Evolutionary conservation across 352 stramenopile genomes (phyloP).

Genomic region (Phytophthora citricola): DNA sequence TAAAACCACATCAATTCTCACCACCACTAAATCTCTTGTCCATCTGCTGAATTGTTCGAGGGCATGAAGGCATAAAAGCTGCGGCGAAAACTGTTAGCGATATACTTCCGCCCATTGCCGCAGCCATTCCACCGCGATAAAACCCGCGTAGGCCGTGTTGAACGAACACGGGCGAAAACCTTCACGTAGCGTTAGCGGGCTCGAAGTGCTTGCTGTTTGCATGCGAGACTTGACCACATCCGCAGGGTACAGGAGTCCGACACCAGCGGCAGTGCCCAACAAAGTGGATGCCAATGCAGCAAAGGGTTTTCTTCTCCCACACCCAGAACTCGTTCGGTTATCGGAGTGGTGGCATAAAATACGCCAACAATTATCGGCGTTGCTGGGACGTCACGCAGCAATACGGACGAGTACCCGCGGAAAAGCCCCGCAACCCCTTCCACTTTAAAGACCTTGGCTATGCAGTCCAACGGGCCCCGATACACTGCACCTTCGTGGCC

Average conservation of each 20-base stretch:
- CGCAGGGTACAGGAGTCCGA: conserved; percentile 77
- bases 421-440: conserved; percentile 70
- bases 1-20: neutral
- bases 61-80: neutral
- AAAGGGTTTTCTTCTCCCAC: conserved; percentile 39
- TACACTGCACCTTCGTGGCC: conserved; percentile 47
- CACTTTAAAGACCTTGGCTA: conserved; percentile 53
- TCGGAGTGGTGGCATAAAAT: neutral
- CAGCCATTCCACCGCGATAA: conserved; percentile 4
- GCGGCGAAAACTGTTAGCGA: neutral
- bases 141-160: conserved; percentile 50
- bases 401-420: conserved; percentile 69
- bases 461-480: conserved; percentile 57
- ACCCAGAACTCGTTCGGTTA: conserved; percentile 12
- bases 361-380: neutral
- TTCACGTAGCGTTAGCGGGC: conserved; percentile 39
- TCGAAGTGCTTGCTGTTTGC: conserved; percentile 46
- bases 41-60: neutral
- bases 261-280: conserved; percentile 47
- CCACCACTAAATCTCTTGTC: neutral
- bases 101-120: neutral
- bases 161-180: conserved; percentile 56
- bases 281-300: conserved; percentile 39
- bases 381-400: conserved; percentile 81
- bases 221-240: conserved; percentile 83